Base-by-base conservation (phyloP, 164 flowering plant genomes). In the Buxus sempervirens region DNA sequence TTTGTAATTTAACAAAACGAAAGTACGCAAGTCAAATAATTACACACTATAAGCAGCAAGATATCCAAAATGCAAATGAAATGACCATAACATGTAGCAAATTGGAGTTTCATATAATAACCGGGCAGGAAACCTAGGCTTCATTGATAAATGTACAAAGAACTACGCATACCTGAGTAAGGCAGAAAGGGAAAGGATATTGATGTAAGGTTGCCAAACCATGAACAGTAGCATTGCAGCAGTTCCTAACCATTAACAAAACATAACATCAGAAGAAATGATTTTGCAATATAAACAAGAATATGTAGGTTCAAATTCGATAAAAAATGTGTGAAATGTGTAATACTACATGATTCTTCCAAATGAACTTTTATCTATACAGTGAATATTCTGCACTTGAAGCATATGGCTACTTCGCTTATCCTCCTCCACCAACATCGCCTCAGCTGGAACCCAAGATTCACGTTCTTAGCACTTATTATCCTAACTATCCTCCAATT, bases 141-240 rank as follows among this genome's bases (percentile, higher is more conserved):
- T 38, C 25, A 23, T 25, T 10, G 15, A 58, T 22, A 51, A 16
- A 53, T 41, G 57, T 1, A 42, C 21, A 38, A 53, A 20, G n/a
- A 13, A 49, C 63, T 10, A 72, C 22, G 32, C 54, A 24, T 75
- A 88, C 97, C 97, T 86, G 36, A 86, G 70, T 23, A 85, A 67
- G 63, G 84, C 68, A 41, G 88, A 69, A 28, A 82, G 77, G 48
- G 99, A 81, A 55, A 95, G 83, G 72, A 88, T 49, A 65, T 82
- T 69, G 78, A 86, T 73, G 60, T 81, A 66, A 20, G 86, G 86
- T 64, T 82, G 80, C 99, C 99, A 96, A 27, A 84, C 91, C 77
- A 93, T 80, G 55, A 90, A 78, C 71, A 96, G 95, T 51, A 96
- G 81, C 88, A 96, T 89, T 60, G 84, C 84, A 79, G 90, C 91